Evolutionary conservation across 257 asterid genomes (phyloP).

Genomic region (Solanum arcanum): DNA sequence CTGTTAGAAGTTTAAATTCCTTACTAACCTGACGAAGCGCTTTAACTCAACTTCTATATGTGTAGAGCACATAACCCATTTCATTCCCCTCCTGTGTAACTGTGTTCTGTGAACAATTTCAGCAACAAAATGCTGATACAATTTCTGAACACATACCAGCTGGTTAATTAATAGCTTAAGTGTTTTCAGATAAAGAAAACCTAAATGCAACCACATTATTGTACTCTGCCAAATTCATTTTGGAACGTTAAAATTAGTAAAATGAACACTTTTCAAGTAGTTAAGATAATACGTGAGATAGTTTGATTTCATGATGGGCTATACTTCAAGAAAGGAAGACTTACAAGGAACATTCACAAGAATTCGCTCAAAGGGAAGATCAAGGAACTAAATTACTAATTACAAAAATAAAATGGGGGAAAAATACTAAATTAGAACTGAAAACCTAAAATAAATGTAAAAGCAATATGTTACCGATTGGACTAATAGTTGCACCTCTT

Average conservation of each 20-base stretch:
- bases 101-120: slow-evolving; percentile 40
- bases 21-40: slow-evolving; percentile 84
- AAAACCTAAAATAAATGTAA: background rate
- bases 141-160: slow-evolving; percentile 37
- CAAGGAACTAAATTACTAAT: background rate
- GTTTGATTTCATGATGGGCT: background rate
- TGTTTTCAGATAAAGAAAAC: slow-evolving; percentile 81
- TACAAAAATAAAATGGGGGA: background rate
- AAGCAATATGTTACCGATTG: slow-evolving; percentile 39
- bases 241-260: background rate
- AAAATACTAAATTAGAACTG: background rate
- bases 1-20: background rate
- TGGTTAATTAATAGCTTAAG: slow-evolving; percentile 73
- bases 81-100: slow-evolving; percentile 83
- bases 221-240: slow-evolving; percentile 41
- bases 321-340: background rate
- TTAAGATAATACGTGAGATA: background rate
- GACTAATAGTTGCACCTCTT: slow-evolving; percentile 71
- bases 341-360: background rate
- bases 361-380: background rate
- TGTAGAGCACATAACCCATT: slow-evolving; percentile 80
- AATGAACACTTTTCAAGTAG: too few relatives aligned
- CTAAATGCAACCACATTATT: slow-evolving; percentile 85
- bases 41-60: slow-evolving; percentile 75
- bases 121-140: background rate